phyloP scores from a whole-genome alignment of 164 flowering plant genomes.

The Magnolia changhungtana region DNA sequence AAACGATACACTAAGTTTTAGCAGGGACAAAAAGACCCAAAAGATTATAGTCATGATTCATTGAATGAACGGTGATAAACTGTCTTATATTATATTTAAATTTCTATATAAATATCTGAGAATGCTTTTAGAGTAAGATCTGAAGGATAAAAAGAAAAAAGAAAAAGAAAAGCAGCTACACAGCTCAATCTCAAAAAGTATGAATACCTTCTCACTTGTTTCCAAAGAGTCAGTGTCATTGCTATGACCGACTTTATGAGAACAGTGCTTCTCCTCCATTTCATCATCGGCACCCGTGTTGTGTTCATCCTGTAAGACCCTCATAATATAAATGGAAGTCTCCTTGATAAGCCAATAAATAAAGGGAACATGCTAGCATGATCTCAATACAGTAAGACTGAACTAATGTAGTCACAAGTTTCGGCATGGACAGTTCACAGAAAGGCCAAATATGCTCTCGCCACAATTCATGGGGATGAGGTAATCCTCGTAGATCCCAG shows the following conservation, averaged over 20 bases:
- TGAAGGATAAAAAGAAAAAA: neutral
- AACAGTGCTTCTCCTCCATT: slow-evolving; percentile 1
- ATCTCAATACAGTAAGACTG: neutral
- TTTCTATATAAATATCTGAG: neutral
- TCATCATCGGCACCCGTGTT: slow-evolving; percentile 10
- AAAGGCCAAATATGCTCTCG: neutral
- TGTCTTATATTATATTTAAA: neutral
- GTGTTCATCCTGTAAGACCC: slow-evolving; percentile 12
- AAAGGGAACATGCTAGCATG: neutral
- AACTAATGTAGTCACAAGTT: neutral
- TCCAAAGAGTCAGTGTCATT: slow-evolving; percentile 8
- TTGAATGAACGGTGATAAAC: neutral
- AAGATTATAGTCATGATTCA: neutral
- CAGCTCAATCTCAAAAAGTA: neutral
- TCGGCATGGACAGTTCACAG: neutral
- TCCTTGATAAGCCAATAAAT: neutral
- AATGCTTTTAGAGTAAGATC: neutral
- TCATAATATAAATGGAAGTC: neutral
- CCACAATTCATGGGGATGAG: neutral
- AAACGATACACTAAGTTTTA: too few relatives aligned
- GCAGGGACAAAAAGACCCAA: too few relatives aligned
- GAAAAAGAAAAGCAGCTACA: too few relatives aligned
- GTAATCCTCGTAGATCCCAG: neutral
- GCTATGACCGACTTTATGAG: neutral
- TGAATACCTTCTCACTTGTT: slow-evolving; percentile 8